A percentile compares a stretch with the other conserved stretches of the same genome.
Evolutionary conservation across 805 yeast species (phyloP).

Genomic region (Cyberlindnera meyerae): DNA sequence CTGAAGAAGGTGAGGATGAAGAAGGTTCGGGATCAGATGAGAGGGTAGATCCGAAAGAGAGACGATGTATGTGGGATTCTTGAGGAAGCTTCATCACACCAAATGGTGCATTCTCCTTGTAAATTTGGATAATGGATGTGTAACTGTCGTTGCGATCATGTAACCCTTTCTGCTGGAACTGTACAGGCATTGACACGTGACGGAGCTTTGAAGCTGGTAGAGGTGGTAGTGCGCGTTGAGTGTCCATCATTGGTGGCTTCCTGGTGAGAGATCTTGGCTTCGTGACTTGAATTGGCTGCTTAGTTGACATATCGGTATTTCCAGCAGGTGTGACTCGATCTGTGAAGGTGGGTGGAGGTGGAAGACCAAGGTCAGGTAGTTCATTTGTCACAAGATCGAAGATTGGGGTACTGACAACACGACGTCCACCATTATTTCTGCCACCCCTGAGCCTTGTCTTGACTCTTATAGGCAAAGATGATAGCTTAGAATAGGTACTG

Average conservation of each 20-base stretch:
- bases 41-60: constrained; percentile 1
- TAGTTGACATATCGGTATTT: no score
- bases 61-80: neutral
- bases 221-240: constrained; percentile 3
- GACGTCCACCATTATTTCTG: constrained; percentile 5
- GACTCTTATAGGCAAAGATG: constrained; percentile 22
- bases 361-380: neutral
- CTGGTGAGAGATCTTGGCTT: neutral
- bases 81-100: neutral
- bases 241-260: neutral
- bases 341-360: constrained; percentile 2
- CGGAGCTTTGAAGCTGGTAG: constrained; percentile 2
- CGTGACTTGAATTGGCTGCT: no score
- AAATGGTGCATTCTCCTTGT: constrained; percentile 14
- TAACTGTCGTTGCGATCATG: constrained; percentile 1
- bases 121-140: constrained; percentile 14
- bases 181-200: constrained; percentile 13
- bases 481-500: no score
- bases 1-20: constrained; percentile 2
- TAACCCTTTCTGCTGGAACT: neutral
- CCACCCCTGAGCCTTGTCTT: constrained; percentile 17
- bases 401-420: constrained; percentile 21
- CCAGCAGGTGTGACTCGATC: no score
- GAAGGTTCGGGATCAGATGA: constrained; percentile 2
- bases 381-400: constrained; percentile 15